Evolutionary conservation across 495 filamentous ascomycete species (phyloP).

Genomic region (Rhizodiscina lignyota): DNA sequence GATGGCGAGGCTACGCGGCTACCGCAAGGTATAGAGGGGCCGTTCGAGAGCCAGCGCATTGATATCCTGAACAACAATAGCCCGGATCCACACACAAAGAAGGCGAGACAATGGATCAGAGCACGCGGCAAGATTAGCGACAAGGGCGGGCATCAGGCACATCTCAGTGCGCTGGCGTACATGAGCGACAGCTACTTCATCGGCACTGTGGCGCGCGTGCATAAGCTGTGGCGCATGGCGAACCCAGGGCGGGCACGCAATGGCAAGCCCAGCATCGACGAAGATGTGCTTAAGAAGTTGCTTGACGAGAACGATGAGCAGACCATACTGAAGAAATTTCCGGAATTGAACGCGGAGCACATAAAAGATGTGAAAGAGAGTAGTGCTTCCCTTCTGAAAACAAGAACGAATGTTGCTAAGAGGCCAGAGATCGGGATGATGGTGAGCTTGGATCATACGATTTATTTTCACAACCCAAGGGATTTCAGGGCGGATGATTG

Average conservation of each 20-base stretch:
- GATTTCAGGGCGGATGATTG: slow-evolving; percentile 79
- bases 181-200: slow-evolving; percentile 87
- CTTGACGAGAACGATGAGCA: slow-evolving; percentile 3
- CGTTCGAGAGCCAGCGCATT: slow-evolving; percentile 40
- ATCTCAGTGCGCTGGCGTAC: slow-evolving; percentile 79
- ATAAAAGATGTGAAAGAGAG: slow-evolving; percentile 3
- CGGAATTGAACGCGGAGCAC: slow-evolving; percentile 17
- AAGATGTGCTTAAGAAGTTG: slow-evolving; percentile 22
- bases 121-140: slow-evolving; percentile 56
- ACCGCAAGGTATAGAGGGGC: slow-evolving; percentile 16
- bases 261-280: slow-evolving; percentile 15
- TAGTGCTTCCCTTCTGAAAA: slow-evolving; percentile 1
- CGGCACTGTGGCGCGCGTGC: slow-evolving; percentile 64
- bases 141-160: slow-evolving; percentile 57
- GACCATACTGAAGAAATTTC: slow-evolving; percentile 17
- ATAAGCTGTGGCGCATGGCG: slow-evolving; percentile 50
- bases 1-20: slow-evolving; percentile 4
- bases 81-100: slow-evolving; percentile 43
- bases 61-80: slow-evolving; percentile 31
- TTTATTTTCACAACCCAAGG: slow-evolving; percentile 82
- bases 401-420: neutral
- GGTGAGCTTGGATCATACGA: slow-evolving; percentile 84
- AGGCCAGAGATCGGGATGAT: slow-evolving; percentile 70
- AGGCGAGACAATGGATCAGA: slow-evolving; percentile 61
- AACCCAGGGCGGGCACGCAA: slow-evolving; percentile 12